Conservation (phyloP, 164 flowering plant genomes). For the Nymphaea colorata region DNA sequence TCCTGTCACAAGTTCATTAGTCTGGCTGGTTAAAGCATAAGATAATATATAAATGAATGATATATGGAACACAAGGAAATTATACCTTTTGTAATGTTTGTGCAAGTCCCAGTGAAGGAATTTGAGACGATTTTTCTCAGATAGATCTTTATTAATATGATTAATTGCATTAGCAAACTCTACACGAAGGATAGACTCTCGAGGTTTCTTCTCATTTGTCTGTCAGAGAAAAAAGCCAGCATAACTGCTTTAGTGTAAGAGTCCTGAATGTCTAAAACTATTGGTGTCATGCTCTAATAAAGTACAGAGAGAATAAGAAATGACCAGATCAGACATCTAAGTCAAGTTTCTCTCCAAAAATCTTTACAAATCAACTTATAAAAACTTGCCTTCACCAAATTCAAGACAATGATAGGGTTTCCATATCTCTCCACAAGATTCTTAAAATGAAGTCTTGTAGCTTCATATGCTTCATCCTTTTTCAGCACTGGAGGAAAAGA, state of each 20-base stretch:
- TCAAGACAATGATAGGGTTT: slow-evolving; percentile 75
- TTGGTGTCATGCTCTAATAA: too few relatives aligned
- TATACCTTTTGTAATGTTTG: slow-evolving; percentile 63
- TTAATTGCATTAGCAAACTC: slow-evolving; percentile 85
- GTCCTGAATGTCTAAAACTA: too few relatives aligned
- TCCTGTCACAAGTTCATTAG: neutral
- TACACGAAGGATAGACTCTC: slow-evolving; percentile 83
- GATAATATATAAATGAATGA: neutral
- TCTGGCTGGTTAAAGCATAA: neutral
- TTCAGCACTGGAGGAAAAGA: slow-evolving; percentile 49
- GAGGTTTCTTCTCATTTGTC: slow-evolving; percentile 85
- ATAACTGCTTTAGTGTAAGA: neutral
- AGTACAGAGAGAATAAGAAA: neutral
- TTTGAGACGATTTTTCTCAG: slow-evolving; percentile 52
- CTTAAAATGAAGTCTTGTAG: slow-evolving; percentile 84
- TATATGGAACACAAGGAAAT: slow-evolving; percentile 1
- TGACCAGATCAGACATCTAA: neutral
- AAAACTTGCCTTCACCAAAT: slow-evolving; percentile 73
- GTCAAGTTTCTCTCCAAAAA: too few relatives aligned
- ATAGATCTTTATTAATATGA: slow-evolving; percentile 49
- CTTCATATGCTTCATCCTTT: slow-evolving; percentile 67
- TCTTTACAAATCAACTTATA: neutral
- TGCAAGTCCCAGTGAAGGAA: slow-evolving; percentile 88
- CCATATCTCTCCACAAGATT: slow-evolving; percentile 89
- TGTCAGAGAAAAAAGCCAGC: slow-evolving; percentile 11